Conservation (phyloP, 208 protist genomes). For the Leishmania tropica region DNA sequence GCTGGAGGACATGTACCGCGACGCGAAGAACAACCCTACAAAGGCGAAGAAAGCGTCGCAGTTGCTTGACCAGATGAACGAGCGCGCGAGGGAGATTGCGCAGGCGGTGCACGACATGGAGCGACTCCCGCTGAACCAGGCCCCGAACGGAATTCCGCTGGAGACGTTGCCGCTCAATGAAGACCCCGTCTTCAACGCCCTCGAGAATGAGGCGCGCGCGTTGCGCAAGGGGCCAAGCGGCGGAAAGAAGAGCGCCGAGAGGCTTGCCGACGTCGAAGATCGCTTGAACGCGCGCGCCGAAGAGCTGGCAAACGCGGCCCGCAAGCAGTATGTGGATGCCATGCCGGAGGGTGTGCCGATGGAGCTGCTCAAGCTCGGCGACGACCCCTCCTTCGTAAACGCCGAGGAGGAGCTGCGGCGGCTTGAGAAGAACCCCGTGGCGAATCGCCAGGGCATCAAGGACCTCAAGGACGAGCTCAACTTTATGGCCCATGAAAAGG, state of each 20-base stretch:
- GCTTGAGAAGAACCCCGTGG: constrained; percentile 64
- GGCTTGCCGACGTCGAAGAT: constrained; percentile 51
- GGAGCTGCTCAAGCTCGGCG: constrained; percentile 58
- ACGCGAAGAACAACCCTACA: constrained; percentile 47
- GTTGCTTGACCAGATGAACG: constrained; percentile 76
- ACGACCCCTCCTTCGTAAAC: constrained; percentile 56
- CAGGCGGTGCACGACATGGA: constrained; percentile 60
- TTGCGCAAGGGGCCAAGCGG: constrained; percentile 40
- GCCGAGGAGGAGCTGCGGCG: constrained; percentile 58
- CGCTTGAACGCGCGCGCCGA: constrained; percentile 61
- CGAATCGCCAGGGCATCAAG: constrained; percentile 63
- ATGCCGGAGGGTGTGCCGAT: constrained; percentile 54
- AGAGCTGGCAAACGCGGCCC: constrained; percentile 59
- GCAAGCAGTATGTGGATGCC: constrained; percentile 55
- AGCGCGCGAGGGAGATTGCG: constrained; percentile 67
- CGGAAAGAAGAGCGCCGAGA: constrained; percentile 43
- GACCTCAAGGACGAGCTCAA: constrained; percentile 76
- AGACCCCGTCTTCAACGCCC: constrained; percentile 55
- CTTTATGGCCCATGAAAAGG: constrained; percentile 58
- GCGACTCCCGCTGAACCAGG: constrained; percentile 44
- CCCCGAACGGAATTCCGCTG: constrained; percentile 69
- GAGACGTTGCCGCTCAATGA: constrained; percentile 64
- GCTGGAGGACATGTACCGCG: constrained; percentile 74
- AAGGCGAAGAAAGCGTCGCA: constrained; percentile 54
- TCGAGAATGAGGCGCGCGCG: constrained; percentile 67